Conservation (phyloP, 176 grass and related monocot species). For the Tillandsia fasciculata region DNA sequence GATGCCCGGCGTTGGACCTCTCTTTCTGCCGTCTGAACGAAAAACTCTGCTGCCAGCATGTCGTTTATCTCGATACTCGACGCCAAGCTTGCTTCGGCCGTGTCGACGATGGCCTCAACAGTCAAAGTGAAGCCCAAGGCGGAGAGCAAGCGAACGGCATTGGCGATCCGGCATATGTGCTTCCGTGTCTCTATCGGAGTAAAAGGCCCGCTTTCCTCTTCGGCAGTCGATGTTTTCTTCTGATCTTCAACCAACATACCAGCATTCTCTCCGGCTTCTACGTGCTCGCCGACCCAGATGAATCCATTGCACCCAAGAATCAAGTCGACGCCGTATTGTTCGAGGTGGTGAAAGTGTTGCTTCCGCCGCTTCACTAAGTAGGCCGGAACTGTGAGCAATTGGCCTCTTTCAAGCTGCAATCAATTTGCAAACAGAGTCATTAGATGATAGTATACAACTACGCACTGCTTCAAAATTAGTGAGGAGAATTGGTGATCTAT, state of each 20-base stretch:
- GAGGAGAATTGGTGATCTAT: too few relatives aligned
- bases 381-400: slow-evolving; percentile 55
- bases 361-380: slow-evolving; percentile 84
- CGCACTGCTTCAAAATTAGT: too few relatives aligned
- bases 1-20: slow-evolving; percentile 51
- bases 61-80: slow-evolving; percentile 51
- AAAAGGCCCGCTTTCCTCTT: slow-evolving; percentile 5
- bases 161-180: slow-evolving; percentile 72
- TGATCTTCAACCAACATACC: slow-evolving; percentile 22
- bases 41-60: slow-evolving; percentile 80
- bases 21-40: slow-evolving; percentile 59
- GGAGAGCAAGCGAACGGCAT: slow-evolving; percentile 58
- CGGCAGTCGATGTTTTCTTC: not conserved
- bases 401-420: slow-evolving; percentile 79
- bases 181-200: slow-evolving; percentile 51
- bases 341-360: slow-evolving; percentile 79
- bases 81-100: slow-evolving; percentile 39
- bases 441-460: too few relatives aligned
- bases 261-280: slow-evolving; percentile 32
- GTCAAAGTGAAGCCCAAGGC: slow-evolving; percentile 72
- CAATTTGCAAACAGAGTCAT: not conserved
- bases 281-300: slow-evolving; percentile 89
- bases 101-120: slow-evolving; percentile 46
- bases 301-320: slow-evolving; percentile 93
- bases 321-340: slow-evolving; percentile 58